Evolutionary conservation across 2,329 filamentous ascomycete genomes (phyloP).

Genomic region (Drechslerella coelobrocha): DNA sequence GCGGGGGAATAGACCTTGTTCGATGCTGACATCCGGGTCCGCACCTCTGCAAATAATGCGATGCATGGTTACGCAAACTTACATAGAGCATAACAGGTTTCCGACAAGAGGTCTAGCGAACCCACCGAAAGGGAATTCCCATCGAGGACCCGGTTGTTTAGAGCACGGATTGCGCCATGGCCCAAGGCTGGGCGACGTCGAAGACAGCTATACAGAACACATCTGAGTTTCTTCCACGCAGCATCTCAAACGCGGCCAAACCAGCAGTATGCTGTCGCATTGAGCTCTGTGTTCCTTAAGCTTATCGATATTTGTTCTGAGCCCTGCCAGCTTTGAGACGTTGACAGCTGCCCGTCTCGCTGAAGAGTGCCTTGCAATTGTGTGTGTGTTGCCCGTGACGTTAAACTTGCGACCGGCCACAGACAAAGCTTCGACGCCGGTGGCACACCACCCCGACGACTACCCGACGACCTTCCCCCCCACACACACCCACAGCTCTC

Average conservation of each 20-base stretch:
- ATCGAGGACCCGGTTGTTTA: too few relatives aligned
- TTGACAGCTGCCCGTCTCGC: slow-evolving; percentile 7
- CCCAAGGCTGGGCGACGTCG: too few relatives aligned
- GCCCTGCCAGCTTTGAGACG: neutral
- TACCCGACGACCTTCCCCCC: too few relatives aligned
- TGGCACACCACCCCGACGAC: too few relatives aligned
- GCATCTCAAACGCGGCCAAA: slow-evolving; percentile 9
- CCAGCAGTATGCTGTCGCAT: neutral
- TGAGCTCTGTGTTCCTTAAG: neutral
- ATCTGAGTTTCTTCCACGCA: too few relatives aligned
- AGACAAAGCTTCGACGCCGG: too few relatives aligned
- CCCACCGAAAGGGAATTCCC: neutral
- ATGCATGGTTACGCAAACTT: slow-evolving; percentile 1
- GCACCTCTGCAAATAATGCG: neutral
- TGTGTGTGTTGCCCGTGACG: too few relatives aligned
- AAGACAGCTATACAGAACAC: too few relatives aligned
- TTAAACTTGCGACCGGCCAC: too few relatives aligned
- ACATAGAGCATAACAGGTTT: neutral
- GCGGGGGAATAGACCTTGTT: slow-evolving; percentile 3
- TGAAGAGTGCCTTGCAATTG: too few relatives aligned
- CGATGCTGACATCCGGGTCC: slow-evolving; percentile 2
- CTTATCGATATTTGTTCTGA: slow-evolving; percentile 5
- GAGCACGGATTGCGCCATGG: too few relatives aligned
- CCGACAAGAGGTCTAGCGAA: neutral
- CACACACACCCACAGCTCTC: too few relatives aligned